phyloP scores from a whole-genome alignment of 1,284 basidiomycete genomes.

The Marasmius oreades region DNA sequence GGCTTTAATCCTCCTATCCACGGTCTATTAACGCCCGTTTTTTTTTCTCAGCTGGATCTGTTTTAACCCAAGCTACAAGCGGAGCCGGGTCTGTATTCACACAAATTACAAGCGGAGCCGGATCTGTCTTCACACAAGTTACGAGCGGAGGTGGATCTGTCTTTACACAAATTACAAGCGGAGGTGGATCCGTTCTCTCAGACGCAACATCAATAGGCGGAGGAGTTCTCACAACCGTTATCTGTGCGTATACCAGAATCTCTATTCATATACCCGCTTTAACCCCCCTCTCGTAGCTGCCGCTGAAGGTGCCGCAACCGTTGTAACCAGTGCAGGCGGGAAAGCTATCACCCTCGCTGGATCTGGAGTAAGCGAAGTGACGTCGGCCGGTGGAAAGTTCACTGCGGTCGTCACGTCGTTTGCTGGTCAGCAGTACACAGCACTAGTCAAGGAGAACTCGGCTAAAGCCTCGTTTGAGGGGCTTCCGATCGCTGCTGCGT shows the following conservation, averaged over 20 bases:
- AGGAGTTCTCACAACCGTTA: constrained; percentile 8
- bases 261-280: not conserved
- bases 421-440: constrained; percentile 6
- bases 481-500: not conserved
- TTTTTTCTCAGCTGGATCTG: not conserved
- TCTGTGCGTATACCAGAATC: constrained; percentile 5
- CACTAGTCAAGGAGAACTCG: not conserved
- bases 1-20: not conserved
- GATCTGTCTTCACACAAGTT: not conserved
- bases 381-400: too few relatives aligned
- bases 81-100: not conserved
- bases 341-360: constrained; percentile 9
- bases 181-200: constrained; percentile 2
- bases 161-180: not conserved
- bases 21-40: too few relatives aligned
- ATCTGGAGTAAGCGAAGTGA: not conserved
- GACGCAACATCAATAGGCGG: constrained; percentile 6
- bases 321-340: constrained; percentile 9
- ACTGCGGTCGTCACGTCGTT: constrained; percentile 6
- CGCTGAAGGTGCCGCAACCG: constrained; percentile 1
- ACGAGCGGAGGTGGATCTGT: not conserved
- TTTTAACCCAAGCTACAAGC: not conserved
- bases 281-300: not conserved
- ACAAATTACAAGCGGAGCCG: too few relatives aligned
- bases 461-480: not conserved